Evolutionary conservation across 331 rosid species (phyloP), one percentile per base, ranked within the genome.

Genomic region (Acacia concinna): DNA sequence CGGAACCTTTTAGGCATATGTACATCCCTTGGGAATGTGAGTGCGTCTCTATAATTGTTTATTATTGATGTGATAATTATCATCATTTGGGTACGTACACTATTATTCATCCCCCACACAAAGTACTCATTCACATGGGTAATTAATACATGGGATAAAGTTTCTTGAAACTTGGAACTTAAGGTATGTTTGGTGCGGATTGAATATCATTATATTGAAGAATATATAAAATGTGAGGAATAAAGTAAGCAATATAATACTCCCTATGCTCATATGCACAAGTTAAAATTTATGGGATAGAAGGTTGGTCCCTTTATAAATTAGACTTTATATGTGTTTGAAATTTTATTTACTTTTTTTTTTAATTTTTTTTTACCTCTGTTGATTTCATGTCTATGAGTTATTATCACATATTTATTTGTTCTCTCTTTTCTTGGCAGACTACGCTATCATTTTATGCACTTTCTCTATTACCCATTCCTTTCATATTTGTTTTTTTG

Each of bases 11-110:
- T 68, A 70, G 65, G 56, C 73, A 73, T 37, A 37, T 49, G 59
- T 78, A n/a, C n/a, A 62, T 52, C 78, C 77, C 83, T 60, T 44
- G 6, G 57, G 67, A 80, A 80, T 69, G 75, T n/a, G 69, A 78
- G 70, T 59, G 65, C n/a, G 6, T 84, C 67, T 44, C 52, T 43
- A 43, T 65, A 38, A 20, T 71, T 63, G 68, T 81, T 81, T 81
- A 75, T 34, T n/a, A n/a, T 47, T 46, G 43, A 75, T 8, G 3
- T 28, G 41, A 28, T 32, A 65, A n/a, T n/a, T 44, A 20, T 10
- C 38, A 23, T 27, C 28, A 25, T 44, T 7, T 12, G 8, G n/a
- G 60, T 37, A 68, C 52, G 60, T 37, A 68, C 52, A 54, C 52
- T 32, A 51, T 49, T n/a, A 32, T 72, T 41, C 59, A 35, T n/a